A percentile compares a stretch with the other conserved stretches of the same genome.
These are phyloP conservation scores for Clitocybe nebularis DNA, from an alignment of 1,284 basidiomycete species.

Conservation along the genomic window DNA sequence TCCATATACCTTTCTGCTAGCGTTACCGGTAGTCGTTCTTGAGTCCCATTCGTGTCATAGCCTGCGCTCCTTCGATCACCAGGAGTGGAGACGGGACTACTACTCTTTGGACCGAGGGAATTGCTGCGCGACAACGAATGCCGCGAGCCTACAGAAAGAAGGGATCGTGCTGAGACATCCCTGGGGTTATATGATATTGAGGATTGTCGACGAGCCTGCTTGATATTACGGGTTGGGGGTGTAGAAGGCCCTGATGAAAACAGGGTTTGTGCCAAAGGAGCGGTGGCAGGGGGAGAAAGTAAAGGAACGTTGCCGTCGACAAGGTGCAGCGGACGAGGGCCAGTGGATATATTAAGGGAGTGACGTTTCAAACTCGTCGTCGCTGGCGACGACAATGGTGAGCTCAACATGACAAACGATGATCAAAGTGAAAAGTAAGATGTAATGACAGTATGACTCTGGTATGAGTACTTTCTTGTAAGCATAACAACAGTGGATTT, in stretches of 20 bases:
- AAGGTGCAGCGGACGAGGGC: conserved; percentile 22
- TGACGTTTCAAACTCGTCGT: conserved; percentile 16
- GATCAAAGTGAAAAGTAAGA: background rate
- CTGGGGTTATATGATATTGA: conserved; percentile 58
- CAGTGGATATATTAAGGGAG: conserved; percentile 18
- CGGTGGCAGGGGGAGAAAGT: conserved; percentile 8
- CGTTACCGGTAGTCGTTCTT: conserved; percentile 45
- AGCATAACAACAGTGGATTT: conserved; percentile 2
- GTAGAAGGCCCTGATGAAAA: conserved; percentile 8
- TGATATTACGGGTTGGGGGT: conserved; percentile 5
- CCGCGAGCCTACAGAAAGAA: conserved; percentile 11
- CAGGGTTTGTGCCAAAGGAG: conserved; percentile 7
- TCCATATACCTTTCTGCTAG: conserved; percentile 53
- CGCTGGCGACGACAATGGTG: conserved; percentile 11
- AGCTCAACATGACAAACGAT: conserved; percentile 10
- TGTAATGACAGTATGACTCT: background rate
- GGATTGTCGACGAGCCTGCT: conserved; percentile 40
- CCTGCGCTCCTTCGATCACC: conserved; percentile 11
- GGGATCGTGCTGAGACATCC: conserved; percentile 16
- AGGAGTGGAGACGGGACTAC: conserved; percentile 5
- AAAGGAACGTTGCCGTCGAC: conserved; percentile 18
- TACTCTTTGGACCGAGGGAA: conserved; percentile 12
- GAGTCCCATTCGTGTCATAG: conserved; percentile 4
- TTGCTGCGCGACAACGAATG: conserved; percentile 12
- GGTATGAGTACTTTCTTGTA: background rate